A percentile compares a stretch with the other conserved stretches of the same genome.
Evolutionary conservation across 768 basidiomycete species (phyloP).

Genomic region (Chiua virens): DNA sequence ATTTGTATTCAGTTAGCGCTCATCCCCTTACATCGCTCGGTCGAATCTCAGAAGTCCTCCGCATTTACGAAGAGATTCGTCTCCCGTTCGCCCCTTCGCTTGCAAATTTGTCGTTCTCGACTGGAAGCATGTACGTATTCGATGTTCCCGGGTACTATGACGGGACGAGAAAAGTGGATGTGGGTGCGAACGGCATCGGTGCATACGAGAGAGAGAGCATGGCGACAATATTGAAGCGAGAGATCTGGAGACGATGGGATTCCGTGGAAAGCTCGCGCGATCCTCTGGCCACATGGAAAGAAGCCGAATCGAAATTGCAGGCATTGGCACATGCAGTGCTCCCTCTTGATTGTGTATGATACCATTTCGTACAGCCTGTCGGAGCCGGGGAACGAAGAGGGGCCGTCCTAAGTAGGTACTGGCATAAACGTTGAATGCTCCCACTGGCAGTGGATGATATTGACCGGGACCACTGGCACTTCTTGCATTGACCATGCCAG

Average conservation of each 20-base stretch:
- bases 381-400: too few relatives aligned
- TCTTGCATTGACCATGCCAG: too few relatives aligned
- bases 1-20: conserved; percentile 26
- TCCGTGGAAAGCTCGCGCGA: conserved; percentile 9
- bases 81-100: conserved; percentile 26
- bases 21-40: conserved; percentile 18
- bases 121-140: conserved; percentile 21
- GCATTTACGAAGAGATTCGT: conserved; percentile 33
- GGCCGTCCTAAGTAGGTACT: too few relatives aligned
- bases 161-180: conserved; percentile 13
- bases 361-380: too few relatives aligned
- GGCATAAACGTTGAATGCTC: too few relatives aligned
- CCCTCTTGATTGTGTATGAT: too few relatives aligned
- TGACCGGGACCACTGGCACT: too few relatives aligned
- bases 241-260: conserved; percentile 15
- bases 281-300: conserved; percentile 13
- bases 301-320: conserved; percentile 14
- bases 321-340: too few relatives aligned
- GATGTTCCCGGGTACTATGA: conserved; percentile 20
- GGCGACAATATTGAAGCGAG: conserved; percentile 7
- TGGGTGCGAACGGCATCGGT: conserved; percentile 9
- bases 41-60: conserved; percentile 29
- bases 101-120: conserved; percentile 16
- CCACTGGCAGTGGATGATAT: too few relatives aligned
- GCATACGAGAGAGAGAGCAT: conserved; percentile 18